Evolutionary conservation across 306 rosid genomes (phyloP).

Genomic region (Gleditsia sinensis): DNA sequence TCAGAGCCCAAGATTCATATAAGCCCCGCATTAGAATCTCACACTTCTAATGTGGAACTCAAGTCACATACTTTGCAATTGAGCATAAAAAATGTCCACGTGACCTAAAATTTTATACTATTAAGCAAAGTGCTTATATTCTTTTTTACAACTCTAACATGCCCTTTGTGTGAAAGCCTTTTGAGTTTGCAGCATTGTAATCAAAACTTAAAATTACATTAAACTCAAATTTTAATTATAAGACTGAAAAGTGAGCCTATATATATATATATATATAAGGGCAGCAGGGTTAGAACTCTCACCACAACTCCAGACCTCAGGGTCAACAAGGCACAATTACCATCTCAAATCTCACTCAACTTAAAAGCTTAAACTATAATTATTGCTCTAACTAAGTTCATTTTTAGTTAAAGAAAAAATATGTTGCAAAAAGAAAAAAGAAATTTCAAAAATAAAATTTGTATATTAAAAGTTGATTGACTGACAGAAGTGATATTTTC

Average conservation of each 20-base stretch:
- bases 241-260: not conserved
- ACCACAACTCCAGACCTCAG: not conserved
- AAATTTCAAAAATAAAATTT: too few species aligned
- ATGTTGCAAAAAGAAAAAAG: too few species aligned
- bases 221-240: not conserved
- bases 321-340: not conserved
- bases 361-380: not conserved
- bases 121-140: not conserved
- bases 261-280: not conserved
- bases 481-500: not conserved
- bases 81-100: too few species aligned
- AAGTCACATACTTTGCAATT: too few species aligned
- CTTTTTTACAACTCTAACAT: not conserved
- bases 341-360: not conserved
- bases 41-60: too few species aligned
- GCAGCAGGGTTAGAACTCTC: not conserved
- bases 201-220: not conserved
- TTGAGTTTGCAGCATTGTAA: not conserved
- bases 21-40: too few species aligned
- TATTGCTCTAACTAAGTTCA: too few species aligned
- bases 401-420: too few species aligned
- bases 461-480: too few species aligned
- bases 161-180: not conserved
- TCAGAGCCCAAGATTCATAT: too few species aligned
- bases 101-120: slow-evolving; percentile 4